Evolutionary conservation across 2,329 filamentous ascomycete genomes (phyloP), one percentile per base, ranked within the genome.

Genomic region (Lachnum nothofagi): DNA sequence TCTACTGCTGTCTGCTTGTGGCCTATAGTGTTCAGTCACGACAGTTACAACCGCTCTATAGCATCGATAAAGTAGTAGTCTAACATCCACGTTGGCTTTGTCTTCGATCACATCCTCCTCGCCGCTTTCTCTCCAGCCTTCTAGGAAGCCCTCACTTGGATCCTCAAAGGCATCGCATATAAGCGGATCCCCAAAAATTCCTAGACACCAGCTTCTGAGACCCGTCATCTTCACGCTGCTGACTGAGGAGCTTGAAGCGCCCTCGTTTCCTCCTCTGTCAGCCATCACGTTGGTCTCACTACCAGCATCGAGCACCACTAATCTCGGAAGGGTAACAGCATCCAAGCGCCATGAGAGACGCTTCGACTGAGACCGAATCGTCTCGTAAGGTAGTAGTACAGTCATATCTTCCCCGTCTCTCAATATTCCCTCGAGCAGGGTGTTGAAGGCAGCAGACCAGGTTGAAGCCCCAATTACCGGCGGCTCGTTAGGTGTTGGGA

Each of bases 331-430:
- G 4, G 65, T 74, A 3, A 85, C 74, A 4, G 68, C 68, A 47
- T 82, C 76, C 3, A 85, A 65, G 2, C 74, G 48, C 46, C 74
- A 68, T 9, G 69, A 64, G 22, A 80, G 69, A 9, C 75, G 70
- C 31, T 68, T 61, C 47, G 78, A 75, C n/a, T 79, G 75, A 10
- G 65, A 63, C 42, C 81, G 70, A 3, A 85, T 73, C 4, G 70
- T 64, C 20, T 73, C 69, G 55, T 84, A 85, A 3, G 74, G 73
- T n/a, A 84, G 66, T 20, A 74, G 72, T 3, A 85, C 70, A 1
- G 73, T 71, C 67, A 78, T 72, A 54, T 83, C 80, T 60, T 85
- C 80, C 0, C 73, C 78, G 53, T 84, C 82, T 8, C 78, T 69
- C 16, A 84, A 62, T 3, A 79, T 67, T 0, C 70, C 70, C 54